phyloP scores from a whole-genome alignment of 768 basidiomycete species.

The Calocera cornea region DNA sequence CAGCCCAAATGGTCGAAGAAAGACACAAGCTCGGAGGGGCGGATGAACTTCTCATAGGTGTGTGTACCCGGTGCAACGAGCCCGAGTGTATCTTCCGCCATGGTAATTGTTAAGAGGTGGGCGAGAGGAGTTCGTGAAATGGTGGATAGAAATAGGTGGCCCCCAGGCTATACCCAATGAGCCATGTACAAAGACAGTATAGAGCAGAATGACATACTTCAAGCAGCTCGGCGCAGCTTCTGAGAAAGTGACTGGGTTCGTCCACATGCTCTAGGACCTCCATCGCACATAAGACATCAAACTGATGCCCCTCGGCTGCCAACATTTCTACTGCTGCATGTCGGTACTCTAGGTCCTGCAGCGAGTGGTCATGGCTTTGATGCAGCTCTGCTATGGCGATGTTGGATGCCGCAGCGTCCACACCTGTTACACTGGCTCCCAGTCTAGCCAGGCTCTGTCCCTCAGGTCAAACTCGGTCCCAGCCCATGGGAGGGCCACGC shows the following conservation, averaged over 20 bases:
- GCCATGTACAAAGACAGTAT: background rate
- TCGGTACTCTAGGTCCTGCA: conserved; percentile 48
- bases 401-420: conserved; percentile 83
- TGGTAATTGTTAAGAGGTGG: conserved; percentile 53
- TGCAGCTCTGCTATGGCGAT: conserved; percentile 74
- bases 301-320: conserved; percentile 43
- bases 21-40: conserved; percentile 66
- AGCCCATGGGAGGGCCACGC: background rate
- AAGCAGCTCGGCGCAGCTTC: conserved; percentile 66
- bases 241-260: conserved; percentile 72
- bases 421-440: conserved; percentile 76
- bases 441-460: conserved; percentile 69
- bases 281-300: conserved; percentile 92
- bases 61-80: conserved; percentile 82
- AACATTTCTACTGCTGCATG: conserved; percentile 66
- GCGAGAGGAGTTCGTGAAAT: conserved; percentile 73
- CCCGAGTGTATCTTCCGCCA: conserved; percentile 71
- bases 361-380: conserved; percentile 57
- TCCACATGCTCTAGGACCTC: conserved; percentile 98
- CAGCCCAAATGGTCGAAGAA: conserved; percentile 57
- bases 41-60: conserved; percentile 79
- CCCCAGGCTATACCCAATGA: conserved; percentile 58
- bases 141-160: conserved; percentile 89
- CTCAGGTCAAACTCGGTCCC: conserved; percentile 6
- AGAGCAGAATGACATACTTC: conserved; percentile 42